Evolutionary conservation across 805 yeast genomes (phyloP).

Genomic region (Hanseniaspora nectarophila): DNA sequence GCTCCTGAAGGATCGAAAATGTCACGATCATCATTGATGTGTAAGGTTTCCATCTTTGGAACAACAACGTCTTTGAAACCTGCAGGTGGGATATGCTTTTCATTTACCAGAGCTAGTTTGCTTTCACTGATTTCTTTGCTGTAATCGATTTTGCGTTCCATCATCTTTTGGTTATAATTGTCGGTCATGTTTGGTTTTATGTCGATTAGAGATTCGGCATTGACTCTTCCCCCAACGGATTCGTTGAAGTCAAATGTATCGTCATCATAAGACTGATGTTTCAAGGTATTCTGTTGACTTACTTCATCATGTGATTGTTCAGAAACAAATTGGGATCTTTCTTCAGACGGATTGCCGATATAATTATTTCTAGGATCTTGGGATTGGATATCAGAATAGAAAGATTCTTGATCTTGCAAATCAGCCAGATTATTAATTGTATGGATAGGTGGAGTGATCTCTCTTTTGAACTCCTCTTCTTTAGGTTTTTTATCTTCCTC

Average conservation of each 20-base stretch:
- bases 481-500: neutral
- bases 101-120: neutral
- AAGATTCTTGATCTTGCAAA: constrained; percentile 6
- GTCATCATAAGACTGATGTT: neutral
- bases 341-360: neutral
- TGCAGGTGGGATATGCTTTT: constrained; percentile 7
- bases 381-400: constrained; percentile 8
- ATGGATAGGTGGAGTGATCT: neutral
- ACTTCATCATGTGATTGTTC: neutral
- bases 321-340: neutral
- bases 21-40: neutral
- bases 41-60: neutral
- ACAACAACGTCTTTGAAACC: neutral
- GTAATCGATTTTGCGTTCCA: no score
- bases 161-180: no score
- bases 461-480: neutral
- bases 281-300: no score
- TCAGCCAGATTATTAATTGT: constrained; percentile 3
- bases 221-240: neutral
- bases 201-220: neutral
- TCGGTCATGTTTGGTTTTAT: neutral
- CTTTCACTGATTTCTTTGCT: neutral
- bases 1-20: neutral
- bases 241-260: neutral
- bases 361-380: constrained; percentile 3